Evolutionary conservation across 768 basidiomycete species (phyloP).

Genomic region (Termitomyces sp.): DNA sequence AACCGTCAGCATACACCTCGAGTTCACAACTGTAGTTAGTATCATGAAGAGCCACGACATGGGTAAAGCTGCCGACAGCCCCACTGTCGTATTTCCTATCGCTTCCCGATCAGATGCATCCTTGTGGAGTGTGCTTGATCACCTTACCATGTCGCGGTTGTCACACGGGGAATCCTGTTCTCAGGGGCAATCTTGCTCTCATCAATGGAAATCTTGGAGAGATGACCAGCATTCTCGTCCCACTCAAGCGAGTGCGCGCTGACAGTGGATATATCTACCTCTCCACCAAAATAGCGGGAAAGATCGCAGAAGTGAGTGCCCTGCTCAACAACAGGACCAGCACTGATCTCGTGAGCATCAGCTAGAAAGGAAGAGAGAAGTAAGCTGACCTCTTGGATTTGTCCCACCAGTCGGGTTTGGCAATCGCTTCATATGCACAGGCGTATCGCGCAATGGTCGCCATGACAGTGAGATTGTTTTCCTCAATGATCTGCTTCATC

Average conservation of each 20-base stretch:
- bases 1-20: conserved; percentile 93
- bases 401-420: conserved; percentile 92
- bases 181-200: conserved; percentile 82
- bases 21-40: conserved; percentile 92
- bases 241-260: conserved; percentile 88
- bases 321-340: conserved; percentile 84
- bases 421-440: conserved; percentile 77
- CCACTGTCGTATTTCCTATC: conserved; percentile 92
- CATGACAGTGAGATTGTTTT: conserved; percentile 95
- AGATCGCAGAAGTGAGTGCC: conserved; percentile 98
- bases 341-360: conserved; percentile 37
- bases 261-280: conserved; percentile 82
- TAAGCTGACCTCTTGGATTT: conserved; percentile 69
- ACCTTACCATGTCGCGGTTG: conserved; percentile 82
- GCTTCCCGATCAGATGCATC: conserved; percentile 5
- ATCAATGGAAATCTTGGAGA: conserved; percentile 80
- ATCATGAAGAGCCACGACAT: conserved; percentile 90
- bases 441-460: conserved; percentile 94
- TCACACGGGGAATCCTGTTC: conserved; percentile 92
- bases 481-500: conserved; percentile 95
- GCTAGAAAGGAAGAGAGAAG: conserved; percentile 1
- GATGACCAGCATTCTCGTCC: conserved; percentile 84
- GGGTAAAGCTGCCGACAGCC: conserved; percentile 89
- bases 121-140: too few species aligned
- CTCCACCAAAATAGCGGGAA: conserved; percentile 95